Percentiles rank a stretch among this genome's conserved stretches.
Evolutionary conservation across 2,329 filamentous ascomycete species (phyloP).

Genomic region (Fusarium transvaalense): DNA sequence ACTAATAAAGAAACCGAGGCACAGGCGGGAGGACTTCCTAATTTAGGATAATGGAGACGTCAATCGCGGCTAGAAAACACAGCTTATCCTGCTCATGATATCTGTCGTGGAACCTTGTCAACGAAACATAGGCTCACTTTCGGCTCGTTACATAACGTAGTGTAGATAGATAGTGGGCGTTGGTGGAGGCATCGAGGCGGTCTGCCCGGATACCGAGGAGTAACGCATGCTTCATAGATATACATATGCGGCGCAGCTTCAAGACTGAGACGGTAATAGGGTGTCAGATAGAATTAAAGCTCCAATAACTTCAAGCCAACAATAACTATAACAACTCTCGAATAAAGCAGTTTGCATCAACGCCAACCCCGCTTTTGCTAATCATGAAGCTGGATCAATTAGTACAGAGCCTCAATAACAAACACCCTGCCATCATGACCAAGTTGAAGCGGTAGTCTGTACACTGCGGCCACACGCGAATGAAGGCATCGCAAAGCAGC

Average conservation of each 20-base stretch:
- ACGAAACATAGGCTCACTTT: slow-evolving; percentile 11
- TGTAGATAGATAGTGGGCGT: slow-evolving; percentile 6
- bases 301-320: neutral
- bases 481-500: neutral
- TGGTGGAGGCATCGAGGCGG: slow-evolving; percentile 22
- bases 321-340: slow-evolving; percentile 5
- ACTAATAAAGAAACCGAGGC: slow-evolving; percentile 30
- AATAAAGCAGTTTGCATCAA: slow-evolving; percentile 15
- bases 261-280: neutral
- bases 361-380: neutral
- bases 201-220: slow-evolving; percentile 9
- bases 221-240: neutral
- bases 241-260: neutral
- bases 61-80: slow-evolving; percentile 14
- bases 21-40: slow-evolving; percentile 36
- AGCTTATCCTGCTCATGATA: slow-evolving; percentile 2
- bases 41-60: slow-evolving; percentile 23
- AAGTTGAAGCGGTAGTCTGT: neutral
- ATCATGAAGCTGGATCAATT: neutral
- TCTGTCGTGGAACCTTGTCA: slow-evolving; percentile 26
- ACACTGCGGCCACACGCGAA: neutral
- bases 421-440: neutral
- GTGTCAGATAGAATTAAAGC: slow-evolving; percentile 29
- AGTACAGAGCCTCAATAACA: neutral
- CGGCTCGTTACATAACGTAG: slow-evolving; percentile 28